Evolutionary conservation across 2,329 filamentous ascomycete genomes (phyloP).

Genomic region (Apiospora saccharicola): DNA sequence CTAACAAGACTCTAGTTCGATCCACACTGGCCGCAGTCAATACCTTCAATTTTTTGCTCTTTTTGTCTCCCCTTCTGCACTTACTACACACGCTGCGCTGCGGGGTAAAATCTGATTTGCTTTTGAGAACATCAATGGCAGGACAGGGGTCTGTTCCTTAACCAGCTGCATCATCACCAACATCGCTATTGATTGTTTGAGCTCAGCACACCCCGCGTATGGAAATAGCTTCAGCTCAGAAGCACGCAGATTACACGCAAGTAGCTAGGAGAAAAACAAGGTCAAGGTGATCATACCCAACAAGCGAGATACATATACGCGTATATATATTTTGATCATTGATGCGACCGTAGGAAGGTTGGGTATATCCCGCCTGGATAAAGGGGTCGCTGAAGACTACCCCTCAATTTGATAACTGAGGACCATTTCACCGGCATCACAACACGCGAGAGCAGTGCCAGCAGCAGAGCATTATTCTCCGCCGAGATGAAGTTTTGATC

Average conservation of each 20-base stretch:
- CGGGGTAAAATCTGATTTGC: neutral
- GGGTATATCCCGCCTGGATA: neutral
- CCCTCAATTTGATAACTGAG: neutral
- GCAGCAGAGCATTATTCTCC: conserved; percentile 26
- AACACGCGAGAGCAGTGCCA: conserved; percentile 44
- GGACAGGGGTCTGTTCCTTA: no score
- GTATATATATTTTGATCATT: neutral
- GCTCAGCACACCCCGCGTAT: no score
- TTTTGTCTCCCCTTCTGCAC: no score
- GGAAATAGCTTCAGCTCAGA: no score
- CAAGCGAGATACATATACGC: neutral
- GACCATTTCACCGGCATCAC: neutral
- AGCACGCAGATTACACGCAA: neutral
- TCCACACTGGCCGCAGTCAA: conserved; percentile 23
- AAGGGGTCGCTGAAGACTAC: neutral
- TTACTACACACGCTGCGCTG: no score
- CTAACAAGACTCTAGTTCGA: conserved; percentile 20
- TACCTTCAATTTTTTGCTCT: neutral
- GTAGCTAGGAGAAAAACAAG: neutral
- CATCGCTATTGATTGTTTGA: no score
- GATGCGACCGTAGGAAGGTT: neutral
- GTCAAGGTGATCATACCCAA: neutral
- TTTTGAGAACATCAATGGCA: neutral
- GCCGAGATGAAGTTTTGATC: no score
- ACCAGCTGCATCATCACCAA: no score